Base-by-base conservation (phyloP, 305 asterid species). In the Fraxinus ornus region DNA sequence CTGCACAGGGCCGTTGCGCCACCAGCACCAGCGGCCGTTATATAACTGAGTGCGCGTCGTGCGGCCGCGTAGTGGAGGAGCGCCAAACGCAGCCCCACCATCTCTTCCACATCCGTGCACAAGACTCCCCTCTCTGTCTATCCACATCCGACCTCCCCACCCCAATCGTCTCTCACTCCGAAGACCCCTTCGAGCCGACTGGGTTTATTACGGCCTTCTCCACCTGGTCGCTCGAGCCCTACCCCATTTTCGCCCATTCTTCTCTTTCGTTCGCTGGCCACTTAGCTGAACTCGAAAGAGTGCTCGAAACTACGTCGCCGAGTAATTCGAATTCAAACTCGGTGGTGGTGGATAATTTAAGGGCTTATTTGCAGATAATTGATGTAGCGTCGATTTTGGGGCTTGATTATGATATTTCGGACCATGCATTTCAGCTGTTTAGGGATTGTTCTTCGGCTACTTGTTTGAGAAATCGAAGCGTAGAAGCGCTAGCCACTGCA, bases 401-500 rank as follows among this genome's bases (percentile, higher is more conserved):
- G 30, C 88, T 95, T 57, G 99, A 95, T 75, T 91, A 77, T 81
- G 97, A 95, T 86, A 94, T 95, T 24, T 92, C 99, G 64, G 98
- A 95, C 83, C 97, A 94, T 81, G 99, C 99, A 22, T 95, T 95
- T 91, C 97, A 93, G 95, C 90, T 95, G 19, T 95, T 95, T 72
- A 90, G 98, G 88, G 98, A 95, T 86, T 95, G 99, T 80, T 94
- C 97, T 24, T 90, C 97, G 0, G 98, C 98, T 33, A 94, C 98
- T 41, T 95, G 98, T 83, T 89, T 95, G 90, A 92, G 99, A 90
- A 95, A 95, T 90, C 93, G 99, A 26, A 95, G 98, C 76, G 97
- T 95, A 4, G 99, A 95, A 88, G 99, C 98, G 68, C 91, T 95
- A 12, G 99, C 99, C 52, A 94, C 98, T 37, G 98, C 99, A 41